Base-by-base conservation (phyloP, 2,329 filamentous ascomycete species). In the Pseudogymnoascus sp. region DNA sequence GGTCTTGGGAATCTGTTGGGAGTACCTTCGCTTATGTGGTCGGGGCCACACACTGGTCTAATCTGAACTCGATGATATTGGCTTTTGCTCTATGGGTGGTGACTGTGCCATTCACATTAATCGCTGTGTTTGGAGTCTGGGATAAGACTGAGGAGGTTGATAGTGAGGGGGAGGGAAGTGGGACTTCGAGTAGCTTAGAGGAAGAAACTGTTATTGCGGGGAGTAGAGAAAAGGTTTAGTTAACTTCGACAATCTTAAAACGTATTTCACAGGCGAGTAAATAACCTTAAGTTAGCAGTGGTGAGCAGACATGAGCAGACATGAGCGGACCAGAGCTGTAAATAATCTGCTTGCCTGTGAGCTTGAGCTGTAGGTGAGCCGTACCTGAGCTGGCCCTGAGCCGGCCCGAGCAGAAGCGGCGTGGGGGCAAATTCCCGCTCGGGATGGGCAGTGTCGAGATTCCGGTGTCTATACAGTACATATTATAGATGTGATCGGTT, bases 1-100 rank as follows among this genome's bases (percentile, higher is more conserved):
- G 72, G 50, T 72, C 69, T 4, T 74, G 72, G 72, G 72, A 74
- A 63, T 71, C 69, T 7, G 72, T 74, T 17, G 72, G 72, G 7
- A 72, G 72, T 60, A 72, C 71, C 3, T 69, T 73, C 64, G 71
- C 72, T 7, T 74, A 73, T 29, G 71, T 69, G 11, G 69, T 74
- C 5, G 72, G 71, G 3, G 70, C 72, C 9, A 73, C 70, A 11
- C 69, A 70, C 21, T 72, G 70, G 65, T 62, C 66, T 1, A 72
- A 72, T 17, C 40, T 67, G 65, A 73, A 72, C 38, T 71, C 73
- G 64, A 73, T 73, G 72, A 68, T 70, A 13, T 53, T 73, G 31
- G 72, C 71, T 0, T 72, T 74, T 63, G 64, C 65, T 5, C 38
- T 73, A 5, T 74, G 72, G 72, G 70, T 60, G 3, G 65, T 70